Evolutionary conservation across 768 basidiomycete species (phyloP).

Genomic region (Lyophyllum decastes): DNA sequence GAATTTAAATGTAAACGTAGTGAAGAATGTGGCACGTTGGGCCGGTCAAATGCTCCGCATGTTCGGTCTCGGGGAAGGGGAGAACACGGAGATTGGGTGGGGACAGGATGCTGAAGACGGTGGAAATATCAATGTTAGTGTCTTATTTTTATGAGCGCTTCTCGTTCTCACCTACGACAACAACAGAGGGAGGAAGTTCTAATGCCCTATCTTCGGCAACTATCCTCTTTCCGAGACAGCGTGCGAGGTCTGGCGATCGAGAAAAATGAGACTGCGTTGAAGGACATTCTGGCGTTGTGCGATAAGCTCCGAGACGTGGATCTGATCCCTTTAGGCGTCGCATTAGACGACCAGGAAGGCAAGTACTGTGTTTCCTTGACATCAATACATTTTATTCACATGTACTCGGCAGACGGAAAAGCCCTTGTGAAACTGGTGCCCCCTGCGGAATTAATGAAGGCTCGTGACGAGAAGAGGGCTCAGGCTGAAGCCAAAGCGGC

Average conservation of each 20-base stretch:
- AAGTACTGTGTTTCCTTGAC: conserved; percentile 17
- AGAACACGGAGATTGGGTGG: conserved; percentile 80
- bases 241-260: conserved; percentile 82
- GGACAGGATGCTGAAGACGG: conserved; percentile 58
- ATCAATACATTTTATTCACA: conserved; percentile 8
- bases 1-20: conserved; percentile 58
- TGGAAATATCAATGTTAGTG: conserved; percentile 53
- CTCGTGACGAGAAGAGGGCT: conserved; percentile 86
- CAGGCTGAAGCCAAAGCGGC: conserved; percentile 73
- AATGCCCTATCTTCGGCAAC: conserved; percentile 83
- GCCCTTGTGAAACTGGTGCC: conserved; percentile 92
- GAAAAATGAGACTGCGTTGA: conserved; percentile 62
- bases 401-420: conserved; percentile 68
- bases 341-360: conserved; percentile 97
- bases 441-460: conserved; percentile 77
- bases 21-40: conserved; percentile 71
- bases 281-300: conserved; percentile 83
- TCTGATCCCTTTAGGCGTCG: conserved; percentile 91
- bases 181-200: conserved; percentile 78
- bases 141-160: conserved; percentile 1
- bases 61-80: conserved; percentile 79
- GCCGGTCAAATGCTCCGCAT: conserved; percentile 71
- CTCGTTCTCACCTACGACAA: conserved; percentile 12
- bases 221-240: conserved; percentile 91
- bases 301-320: conserved; percentile 91